These are phyloP conservation scores for Solanum chiquidenum DNA, from an alignment of 257 asterid species.

Conservation along the genomic window DNA sequence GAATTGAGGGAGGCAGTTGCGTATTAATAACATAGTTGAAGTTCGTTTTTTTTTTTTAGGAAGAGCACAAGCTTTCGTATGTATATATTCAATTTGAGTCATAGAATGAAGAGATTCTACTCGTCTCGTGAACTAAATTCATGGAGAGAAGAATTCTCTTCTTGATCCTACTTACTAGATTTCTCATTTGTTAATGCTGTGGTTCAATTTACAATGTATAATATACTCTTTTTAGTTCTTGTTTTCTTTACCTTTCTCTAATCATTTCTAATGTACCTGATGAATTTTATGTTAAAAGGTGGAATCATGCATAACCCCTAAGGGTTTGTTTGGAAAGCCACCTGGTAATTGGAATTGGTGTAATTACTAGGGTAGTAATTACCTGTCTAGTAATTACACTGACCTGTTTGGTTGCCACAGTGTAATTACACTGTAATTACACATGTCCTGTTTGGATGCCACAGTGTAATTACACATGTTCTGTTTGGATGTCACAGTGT, in stretches of 20 bases:
- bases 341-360: too few species aligned
- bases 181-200: neutral
- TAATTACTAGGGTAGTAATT: too few species aligned
- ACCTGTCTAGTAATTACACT: too few species aligned
- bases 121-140: neutral
- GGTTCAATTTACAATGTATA: neutral
- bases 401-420: too few species aligned
- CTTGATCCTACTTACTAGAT: neutral
- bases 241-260: neutral
- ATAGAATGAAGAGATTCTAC: neutral
- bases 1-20: neutral
- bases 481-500: too few species aligned
- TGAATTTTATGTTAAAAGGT: neutral
- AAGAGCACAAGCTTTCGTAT: neutral
- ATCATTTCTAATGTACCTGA: neutral
- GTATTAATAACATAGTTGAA: neutral
- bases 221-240: neutral
- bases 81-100: neutral
- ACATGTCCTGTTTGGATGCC: too few species aligned
- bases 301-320: too few species aligned
- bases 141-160: neutral
- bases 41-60: neutral
- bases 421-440: too few species aligned
- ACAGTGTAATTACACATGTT: too few species aligned
- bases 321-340: too few species aligned